phyloP scores from a whole-genome alignment of 257 asterid species.

The Scutellaria baicalensis region DNA sequence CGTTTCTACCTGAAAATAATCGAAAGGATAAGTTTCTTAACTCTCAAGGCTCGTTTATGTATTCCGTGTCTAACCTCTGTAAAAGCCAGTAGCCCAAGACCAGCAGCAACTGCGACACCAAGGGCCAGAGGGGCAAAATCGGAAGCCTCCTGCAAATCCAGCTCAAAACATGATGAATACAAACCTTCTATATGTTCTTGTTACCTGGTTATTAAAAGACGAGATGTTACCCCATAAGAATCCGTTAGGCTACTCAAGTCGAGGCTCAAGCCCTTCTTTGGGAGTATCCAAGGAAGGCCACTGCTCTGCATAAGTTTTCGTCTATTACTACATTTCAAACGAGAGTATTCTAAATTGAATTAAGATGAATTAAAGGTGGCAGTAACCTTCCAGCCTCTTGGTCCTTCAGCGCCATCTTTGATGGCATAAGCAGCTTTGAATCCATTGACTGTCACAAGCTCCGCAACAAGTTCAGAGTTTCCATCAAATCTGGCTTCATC shows the following conservation, averaged over 20 bases:
- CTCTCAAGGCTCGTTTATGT: neutral
- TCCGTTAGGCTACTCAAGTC: slow-evolving; percentile 30
- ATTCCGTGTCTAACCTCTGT: slow-evolving; percentile 53
- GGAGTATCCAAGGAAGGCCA: slow-evolving; percentile 83
- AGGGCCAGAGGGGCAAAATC: slow-evolving; percentile 49
- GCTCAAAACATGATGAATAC: neutral
- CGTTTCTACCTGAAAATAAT: slow-evolving; percentile 63
- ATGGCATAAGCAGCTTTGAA: slow-evolving; percentile 93
- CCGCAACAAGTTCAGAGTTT: slow-evolving; percentile 95
- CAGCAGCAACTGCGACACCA: slow-evolving; percentile 74
- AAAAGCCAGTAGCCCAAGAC: slow-evolving; percentile 64
- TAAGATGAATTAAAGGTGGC: neutral
- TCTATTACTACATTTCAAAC: slow-evolving; percentile 10
- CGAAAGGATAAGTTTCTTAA: neutral
- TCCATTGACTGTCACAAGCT: slow-evolving; percentile 86
- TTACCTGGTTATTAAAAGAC: neutral
- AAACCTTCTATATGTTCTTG: neutral
- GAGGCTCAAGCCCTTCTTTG: slow-evolving; percentile 46
- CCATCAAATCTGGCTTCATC: slow-evolving; percentile 99
- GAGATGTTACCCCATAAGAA: slow-evolving; percentile 25
- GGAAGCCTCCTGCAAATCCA: slow-evolving; percentile 48
- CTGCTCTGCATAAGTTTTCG: slow-evolving; percentile 60
- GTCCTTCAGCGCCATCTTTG: slow-evolving; percentile 92
- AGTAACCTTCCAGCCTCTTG: slow-evolving; percentile 72
- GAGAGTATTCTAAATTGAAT: neutral